A percentile compares a stretch with the other conserved stretches of the same genome.
phyloP scores from a whole-genome alignment of 306 rosid species.

The Styphnolobium japonicum region DNA sequence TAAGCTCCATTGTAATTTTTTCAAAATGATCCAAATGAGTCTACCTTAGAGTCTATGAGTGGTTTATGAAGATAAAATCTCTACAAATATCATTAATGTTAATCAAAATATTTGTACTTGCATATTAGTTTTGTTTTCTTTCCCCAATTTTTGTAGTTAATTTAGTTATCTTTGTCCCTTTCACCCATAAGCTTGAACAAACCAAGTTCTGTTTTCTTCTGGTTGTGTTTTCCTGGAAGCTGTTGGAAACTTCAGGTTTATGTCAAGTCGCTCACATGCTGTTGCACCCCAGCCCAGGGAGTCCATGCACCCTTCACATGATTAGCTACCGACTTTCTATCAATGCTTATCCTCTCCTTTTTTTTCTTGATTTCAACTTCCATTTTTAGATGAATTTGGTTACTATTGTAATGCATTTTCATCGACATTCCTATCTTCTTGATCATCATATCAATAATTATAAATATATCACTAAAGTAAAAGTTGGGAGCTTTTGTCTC shows the following conservation, averaged over 20 bases:
- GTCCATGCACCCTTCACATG: constrained; percentile 17
- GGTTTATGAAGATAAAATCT: too few species aligned
- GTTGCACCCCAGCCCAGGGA: background rate
- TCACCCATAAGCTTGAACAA: background rate
- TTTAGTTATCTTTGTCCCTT: background rate
- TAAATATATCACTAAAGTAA: background rate
- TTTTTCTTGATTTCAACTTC: background rate
- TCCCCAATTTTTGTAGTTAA: background rate
- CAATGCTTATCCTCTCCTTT: background rate
- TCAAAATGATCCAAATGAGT: too few species aligned
- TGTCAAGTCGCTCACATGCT: constrained; percentile 29
- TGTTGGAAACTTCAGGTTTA: constrained; percentile 27
- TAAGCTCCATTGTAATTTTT: too few species aligned
- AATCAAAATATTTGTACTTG: background rate
- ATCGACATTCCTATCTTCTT: background rate
- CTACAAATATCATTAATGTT: too few species aligned
- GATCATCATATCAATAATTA: background rate
- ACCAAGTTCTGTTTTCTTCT: background rate
- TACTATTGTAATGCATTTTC: background rate
- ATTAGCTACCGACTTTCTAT: constrained; percentile 19
- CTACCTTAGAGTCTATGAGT: too few species aligned
- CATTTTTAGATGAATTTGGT: background rate
- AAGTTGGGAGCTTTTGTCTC: background rate
- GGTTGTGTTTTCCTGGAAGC: background rate
- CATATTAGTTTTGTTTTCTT: background rate